Evolutionary conservation across 805 yeast genomes (phyloP).

Genomic region (Ogataea corticis): DNA sequence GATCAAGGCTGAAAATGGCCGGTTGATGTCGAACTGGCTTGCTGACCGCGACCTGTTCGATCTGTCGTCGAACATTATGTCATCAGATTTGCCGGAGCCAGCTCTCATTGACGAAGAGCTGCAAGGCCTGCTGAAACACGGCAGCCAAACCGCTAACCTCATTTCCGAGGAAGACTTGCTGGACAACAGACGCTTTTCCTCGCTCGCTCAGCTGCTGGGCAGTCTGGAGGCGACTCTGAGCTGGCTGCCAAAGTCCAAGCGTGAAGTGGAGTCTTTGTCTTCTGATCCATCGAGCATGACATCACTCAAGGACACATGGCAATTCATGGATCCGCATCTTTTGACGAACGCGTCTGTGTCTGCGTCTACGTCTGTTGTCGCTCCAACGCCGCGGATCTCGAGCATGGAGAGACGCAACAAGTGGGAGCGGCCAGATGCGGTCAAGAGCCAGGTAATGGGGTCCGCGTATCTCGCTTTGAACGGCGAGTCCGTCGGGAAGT

Average conservation of each 20-base stretch:
- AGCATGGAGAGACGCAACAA: neutral
- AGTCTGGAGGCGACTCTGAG: slow-evolving; percentile 56
- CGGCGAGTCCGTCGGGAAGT: slow-evolving; percentile 33
- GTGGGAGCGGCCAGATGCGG: slow-evolving; percentile 10
- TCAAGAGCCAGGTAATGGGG: neutral
- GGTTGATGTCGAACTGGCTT: slow-evolving; percentile 36
- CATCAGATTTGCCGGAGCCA: slow-evolving; percentile 17
- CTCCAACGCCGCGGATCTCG: neutral
- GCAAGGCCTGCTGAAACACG: slow-evolving; percentile 26
- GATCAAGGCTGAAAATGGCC: slow-evolving; percentile 9
- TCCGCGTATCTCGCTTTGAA: slow-evolving; percentile 27
- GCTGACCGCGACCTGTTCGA: slow-evolving; percentile 32
- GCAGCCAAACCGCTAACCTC: slow-evolving; percentile 32
- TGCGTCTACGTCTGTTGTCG: slow-evolving; percentile 1
- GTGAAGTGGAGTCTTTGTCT: slow-evolving; percentile 30
- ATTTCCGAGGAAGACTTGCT: slow-evolving; percentile 48
- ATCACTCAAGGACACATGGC: slow-evolving; percentile 33
- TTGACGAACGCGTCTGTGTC: slow-evolving; percentile 2
- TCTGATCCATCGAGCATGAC: slow-evolving; percentile 19
- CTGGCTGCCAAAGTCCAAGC: slow-evolving; percentile 61
- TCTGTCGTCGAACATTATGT: slow-evolving; percentile 35
- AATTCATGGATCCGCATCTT: slow-evolving; percentile 21
- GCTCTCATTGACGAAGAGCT: slow-evolving; percentile 30
- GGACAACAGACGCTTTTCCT: slow-evolving; percentile 50
- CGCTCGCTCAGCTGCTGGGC: slow-evolving; percentile 52